phyloP scores from a whole-genome alignment of 257 asterid species.

The Solanum chiquidenum region DNA sequence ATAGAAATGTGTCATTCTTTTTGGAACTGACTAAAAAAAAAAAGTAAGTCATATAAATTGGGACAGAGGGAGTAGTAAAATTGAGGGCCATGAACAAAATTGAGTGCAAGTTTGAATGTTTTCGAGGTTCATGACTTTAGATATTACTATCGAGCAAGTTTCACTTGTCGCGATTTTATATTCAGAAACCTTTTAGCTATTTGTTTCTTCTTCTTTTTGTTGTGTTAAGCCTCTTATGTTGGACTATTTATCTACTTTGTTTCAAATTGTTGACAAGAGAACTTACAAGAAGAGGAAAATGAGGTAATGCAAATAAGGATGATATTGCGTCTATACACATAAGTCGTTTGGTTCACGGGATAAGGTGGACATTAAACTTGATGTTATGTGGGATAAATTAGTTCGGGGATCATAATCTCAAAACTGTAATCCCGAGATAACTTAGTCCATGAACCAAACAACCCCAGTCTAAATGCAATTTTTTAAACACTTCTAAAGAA shows the following conservation, averaged over 20 bases:
- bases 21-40: too few relatives aligned
- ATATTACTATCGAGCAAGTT: not conserved
- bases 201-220: too few relatives aligned
- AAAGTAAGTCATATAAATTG: too few relatives aligned
- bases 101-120: not conserved
- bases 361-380: not conserved
- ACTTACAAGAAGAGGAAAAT: not conserved
- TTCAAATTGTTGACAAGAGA: not conserved
- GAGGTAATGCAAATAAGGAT: not conserved
- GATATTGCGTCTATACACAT: not conserved
- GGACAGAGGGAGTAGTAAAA: too few relatives aligned
- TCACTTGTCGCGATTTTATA: not conserved
- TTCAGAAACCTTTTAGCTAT: not conserved
- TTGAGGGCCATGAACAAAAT: not conserved
- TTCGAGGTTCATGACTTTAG: not conserved
- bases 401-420: not conserved
- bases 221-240: too few relatives aligned
- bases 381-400: not conserved
- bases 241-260: not conserved
- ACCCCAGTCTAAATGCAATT: not conserved
- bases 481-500: not conserved
- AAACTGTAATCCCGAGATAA: not conserved
- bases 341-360: not conserved
- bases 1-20: too few relatives aligned
- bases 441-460: not conserved